Conservation (phyloP, 2,329 filamentous ascomycete genomes). For the Xylaria sp. region DNA sequence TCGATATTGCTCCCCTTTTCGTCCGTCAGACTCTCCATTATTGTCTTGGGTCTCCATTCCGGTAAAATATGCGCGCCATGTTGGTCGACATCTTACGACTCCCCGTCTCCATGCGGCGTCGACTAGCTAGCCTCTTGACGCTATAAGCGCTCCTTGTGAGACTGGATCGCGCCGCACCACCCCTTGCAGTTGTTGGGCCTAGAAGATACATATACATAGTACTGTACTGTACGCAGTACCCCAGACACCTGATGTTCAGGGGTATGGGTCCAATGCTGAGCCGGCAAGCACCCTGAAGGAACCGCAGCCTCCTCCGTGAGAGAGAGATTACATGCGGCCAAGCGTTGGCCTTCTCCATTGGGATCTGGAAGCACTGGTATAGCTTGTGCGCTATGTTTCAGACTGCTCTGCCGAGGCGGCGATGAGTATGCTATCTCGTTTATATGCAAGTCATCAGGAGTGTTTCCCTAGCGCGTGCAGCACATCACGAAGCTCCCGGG, state of each 20-base stretch:
- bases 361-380: conserved; percentile 16
- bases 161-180: conserved; percentile 12
- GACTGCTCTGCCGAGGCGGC: conserved; percentile 12
- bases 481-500: conserved; percentile 16
- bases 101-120: conserved; percentile 23
- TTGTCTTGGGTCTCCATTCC: conserved; percentile 25
- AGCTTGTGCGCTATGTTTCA: conserved; percentile 27
- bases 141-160: conserved; percentile 26
- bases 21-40: conserved; percentile 27
- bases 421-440: conserved; percentile 11
- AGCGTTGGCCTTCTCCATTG: conserved; percentile 16
- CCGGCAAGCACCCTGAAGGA: conserved; percentile 19
- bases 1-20: conserved; percentile 27
- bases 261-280: conserved; percentile 20
- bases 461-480: conserved; percentile 19
- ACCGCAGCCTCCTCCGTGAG: conserved; percentile 30
- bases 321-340: conserved; percentile 18
- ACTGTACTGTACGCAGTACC: no score
- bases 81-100: conserved; percentile 26
- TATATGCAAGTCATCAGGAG: conserved; percentile 30
- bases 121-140: conserved; percentile 27
- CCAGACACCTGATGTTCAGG: conserved; percentile 17
- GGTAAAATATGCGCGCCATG: conserved; percentile 28
- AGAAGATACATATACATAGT: no score
- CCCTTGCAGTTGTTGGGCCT: conserved; percentile 20